phyloP scores from a whole-genome alignment of 2,329 filamentous ascomycete species.

The Macrophomina tecta region DNA sequence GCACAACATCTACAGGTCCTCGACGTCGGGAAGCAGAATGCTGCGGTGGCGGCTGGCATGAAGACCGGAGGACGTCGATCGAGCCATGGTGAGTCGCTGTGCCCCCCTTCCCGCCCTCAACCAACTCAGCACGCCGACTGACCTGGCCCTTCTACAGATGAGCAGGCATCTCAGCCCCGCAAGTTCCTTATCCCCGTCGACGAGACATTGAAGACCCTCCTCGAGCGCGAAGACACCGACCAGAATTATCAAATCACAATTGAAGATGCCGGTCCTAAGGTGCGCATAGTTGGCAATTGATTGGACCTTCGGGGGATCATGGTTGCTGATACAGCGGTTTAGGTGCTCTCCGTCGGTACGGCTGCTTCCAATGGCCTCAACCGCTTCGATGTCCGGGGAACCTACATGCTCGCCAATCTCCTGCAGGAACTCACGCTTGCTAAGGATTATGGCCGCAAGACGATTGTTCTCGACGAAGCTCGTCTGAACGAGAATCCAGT shows the following conservation, averaged over 20 bases:
- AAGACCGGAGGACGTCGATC: constrained; percentile 42
- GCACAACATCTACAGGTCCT: not conserved
- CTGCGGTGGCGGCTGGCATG: constrained; percentile 34
- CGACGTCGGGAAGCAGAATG: constrained; percentile 38
- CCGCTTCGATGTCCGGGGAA: constrained; percentile 88
- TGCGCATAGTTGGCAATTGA: constrained; percentile 40
- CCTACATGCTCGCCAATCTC: constrained; percentile 96
- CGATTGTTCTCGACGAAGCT: constrained; percentile 88
- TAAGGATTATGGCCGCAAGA: constrained; percentile 85
- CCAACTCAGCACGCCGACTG: not conserved
- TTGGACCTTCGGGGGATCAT: constrained; percentile 1
- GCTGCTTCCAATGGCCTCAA: constrained; percentile 85
- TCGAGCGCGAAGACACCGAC: constrained; percentile 90
- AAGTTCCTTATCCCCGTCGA: constrained; percentile 89
- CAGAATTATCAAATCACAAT: constrained; percentile 95
- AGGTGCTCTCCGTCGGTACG: constrained; percentile 84
- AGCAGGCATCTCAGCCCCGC: constrained; percentile 70
- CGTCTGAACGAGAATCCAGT: constrained; percentile 96
- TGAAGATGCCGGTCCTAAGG: constrained; percentile 92
- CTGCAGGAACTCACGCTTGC: constrained; percentile 93
- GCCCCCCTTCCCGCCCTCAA: not conserved
- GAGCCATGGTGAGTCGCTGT: constrained; percentile 42
- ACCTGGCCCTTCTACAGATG: constrained; percentile 63
- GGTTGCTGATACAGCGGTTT: constrained; percentile 20
- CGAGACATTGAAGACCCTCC: constrained; percentile 76